Evolutionary conservation across 2,329 filamentous ascomycete species (phyloP), one percentile per base, ranked within the genome.

Genomic region (Akanthomyces muscarius): DNA sequence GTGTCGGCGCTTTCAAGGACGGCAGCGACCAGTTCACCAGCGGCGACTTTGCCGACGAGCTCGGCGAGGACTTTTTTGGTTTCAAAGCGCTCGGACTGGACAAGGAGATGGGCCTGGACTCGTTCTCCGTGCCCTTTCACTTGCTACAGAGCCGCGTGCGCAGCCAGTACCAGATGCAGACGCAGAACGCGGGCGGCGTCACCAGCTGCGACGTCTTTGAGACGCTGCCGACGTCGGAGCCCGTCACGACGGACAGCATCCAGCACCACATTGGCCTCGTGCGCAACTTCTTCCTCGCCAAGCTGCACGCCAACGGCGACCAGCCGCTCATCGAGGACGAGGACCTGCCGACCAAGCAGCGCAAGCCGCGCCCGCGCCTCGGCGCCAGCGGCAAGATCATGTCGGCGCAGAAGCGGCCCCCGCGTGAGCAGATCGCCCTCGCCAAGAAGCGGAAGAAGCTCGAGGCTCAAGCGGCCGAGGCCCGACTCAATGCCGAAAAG

Each of bases 61-160:
- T 99, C 14, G 94, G 93, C 65, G 95, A 99, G 79, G 95, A 99
- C 77, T 99, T 97, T 84, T 99, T 99, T 71, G 95, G 95, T 33
- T 98, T 99, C 84, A 93, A 92, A 73, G 93, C 96, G 65, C 85
- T 99, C 52, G 95, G 95, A 50, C 83, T 99, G 63, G 92, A 97
- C 71, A 89, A 88, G 69, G 95, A 99, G 73, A 89, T 98, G 72
- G 93, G 93, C 21, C 83, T 95, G 65, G 89, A 94, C 38, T 90
- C 90, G 68, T 85, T 98, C 65, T 93, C 91, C 60, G 95, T 99
- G 42, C 95, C 96, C 28, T 83, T 99, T 64, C 95, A 99, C 77
- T 85, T 99, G 23, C 85, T 99, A 33, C 95, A 98, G 73, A 92
- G 91, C 68, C 88, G 94, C 69, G 91, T 99, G 70, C 88, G 92